Evolutionary conservation across 2,329 filamentous ascomycete genomes (phyloP), one percentile per base, ranked within the genome.

Genomic region (Colletotrichum lindemuthianum): DNA sequence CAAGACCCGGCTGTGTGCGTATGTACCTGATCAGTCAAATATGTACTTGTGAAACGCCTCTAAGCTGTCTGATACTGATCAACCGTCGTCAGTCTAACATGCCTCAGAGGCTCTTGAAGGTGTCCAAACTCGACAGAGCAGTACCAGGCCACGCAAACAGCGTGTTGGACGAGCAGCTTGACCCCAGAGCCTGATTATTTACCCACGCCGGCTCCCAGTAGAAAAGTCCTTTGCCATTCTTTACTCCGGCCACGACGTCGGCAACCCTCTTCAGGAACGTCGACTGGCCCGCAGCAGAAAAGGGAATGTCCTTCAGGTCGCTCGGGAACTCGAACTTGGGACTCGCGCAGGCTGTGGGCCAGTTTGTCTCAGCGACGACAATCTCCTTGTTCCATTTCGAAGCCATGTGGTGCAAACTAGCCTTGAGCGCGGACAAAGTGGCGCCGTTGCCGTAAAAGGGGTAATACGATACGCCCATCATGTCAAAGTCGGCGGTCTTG

Each of bases 161-260:
- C 48, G 88, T 79, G 74, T 89, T 90, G 69, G 87, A 86, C 15
- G 79, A 78, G 71, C 89, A 91, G 45, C 87, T 89, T 15, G 88
- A 90, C 2, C 89, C 89, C 55, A 92, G 74, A 0, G 75, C 83
- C 10, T 84, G 82, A 74, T 91, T 92, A 45, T 87, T 80, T 67
- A 92, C 79, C 61, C 89, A 92, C 1, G 86, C 87, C 0, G 89
- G 89, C 73, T 93, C 90, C 90, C 90, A 92, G 69, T 92, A 92
- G 67, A 89, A 92, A 8, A 92, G 48, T 0, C 89, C 90, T 34
- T 79, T 75, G 0, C 88, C 88, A 1, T 82, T 81, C 1, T 75
- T 79, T 0, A 87, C 82, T 2, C 76, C 81, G 1, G 79, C 77
- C 0, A 92, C 83, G 1, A 87, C 78, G 1, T 77, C 77, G 0